Percentiles rank a stretch among this genome's conserved stretches.
Conservation (phyloP, 1,139 yeast species). For the Sugiyamaella japonica region DNA sequence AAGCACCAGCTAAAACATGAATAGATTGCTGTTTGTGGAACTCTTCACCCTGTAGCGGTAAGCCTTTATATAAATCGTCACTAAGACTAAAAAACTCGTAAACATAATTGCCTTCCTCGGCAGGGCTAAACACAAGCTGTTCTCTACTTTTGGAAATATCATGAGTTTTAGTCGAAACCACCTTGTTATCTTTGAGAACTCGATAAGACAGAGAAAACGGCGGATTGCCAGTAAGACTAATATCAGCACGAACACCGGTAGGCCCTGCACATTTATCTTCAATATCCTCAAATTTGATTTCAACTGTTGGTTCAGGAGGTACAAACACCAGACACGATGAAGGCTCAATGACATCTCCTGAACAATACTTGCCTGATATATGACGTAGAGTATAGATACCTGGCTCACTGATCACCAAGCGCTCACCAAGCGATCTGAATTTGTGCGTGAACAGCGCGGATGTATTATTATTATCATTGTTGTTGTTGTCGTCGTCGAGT, state of each 20-base stretch:
- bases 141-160: slow-evolving; percentile 43
- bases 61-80: slow-evolving; percentile 41
- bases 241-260: slow-evolving; percentile 74
- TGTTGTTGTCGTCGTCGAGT: slow-evolving; percentile 13
- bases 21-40: slow-evolving; percentile 39
- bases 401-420: slow-evolving; percentile 50
- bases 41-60: slow-evolving; percentile 35
- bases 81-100: slow-evolving; percentile 57
- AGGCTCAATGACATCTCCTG: slow-evolving; percentile 56
- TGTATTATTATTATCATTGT: background rate
- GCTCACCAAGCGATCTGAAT: slow-evolving; percentile 20
- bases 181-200: slow-evolving; percentile 41
- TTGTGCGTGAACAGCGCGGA: slow-evolving; percentile 12
- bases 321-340: slow-evolving; percentile 47
- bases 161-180: slow-evolving; percentile 30
- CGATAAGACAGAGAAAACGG: slow-evolving; percentile 75
- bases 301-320: slow-evolving; percentile 52
- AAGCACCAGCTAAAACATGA: slow-evolving; percentile 43
- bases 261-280: slow-evolving; percentile 91
- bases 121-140: slow-evolving; percentile 71
- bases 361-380: slow-evolving; percentile 61
- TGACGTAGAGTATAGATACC: slow-evolving; percentile 61
- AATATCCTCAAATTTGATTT: slow-evolving; percentile 50
- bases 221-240: slow-evolving; percentile 69
- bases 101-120: slow-evolving; percentile 75